Percentiles rank a stretch among this genome's conserved stretches.
phyloP scores from a whole-genome alignment of 441 rosid genomes.

The Erysimum cheiri region DNA sequence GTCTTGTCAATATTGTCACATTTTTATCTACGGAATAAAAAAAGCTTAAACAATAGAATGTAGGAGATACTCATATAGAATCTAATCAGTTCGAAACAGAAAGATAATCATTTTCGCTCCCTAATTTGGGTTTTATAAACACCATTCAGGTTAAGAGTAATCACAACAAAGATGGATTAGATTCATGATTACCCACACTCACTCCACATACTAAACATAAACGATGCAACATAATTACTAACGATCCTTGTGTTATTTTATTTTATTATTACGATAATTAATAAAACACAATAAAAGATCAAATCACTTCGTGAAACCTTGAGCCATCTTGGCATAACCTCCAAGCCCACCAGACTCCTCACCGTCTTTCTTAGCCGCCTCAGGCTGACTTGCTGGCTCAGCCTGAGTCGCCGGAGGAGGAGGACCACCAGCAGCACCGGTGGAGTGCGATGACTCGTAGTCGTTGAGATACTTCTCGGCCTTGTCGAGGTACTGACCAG shows the following conservation, averaged over 20 bases:
- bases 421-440: constrained; percentile 27
- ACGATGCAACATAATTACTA: constrained; percentile 14
- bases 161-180: not conserved
- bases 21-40: no score
- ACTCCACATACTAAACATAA: not conserved
- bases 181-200: constrained; percentile 16
- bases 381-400: constrained; percentile 9
- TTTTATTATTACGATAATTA: not conserved
- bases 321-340: constrained; percentile 58
- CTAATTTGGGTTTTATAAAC: no score
- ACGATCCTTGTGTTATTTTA: not conserved
- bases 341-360: constrained; percentile 52
- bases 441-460: constrained; percentile 44
- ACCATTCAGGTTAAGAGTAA: not conserved
- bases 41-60: no score
- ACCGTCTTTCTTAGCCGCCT: constrained; percentile 29
- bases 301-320: constrained; percentile 57
- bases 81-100: no score
- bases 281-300: not conserved
- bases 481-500: constrained; percentile 65
- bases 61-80: no score
- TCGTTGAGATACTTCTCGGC: constrained; percentile 71
- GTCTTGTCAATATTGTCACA: no score
- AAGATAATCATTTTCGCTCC: no score
- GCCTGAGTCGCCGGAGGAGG: constrained; percentile 4